Base-by-base conservation (phyloP, 2,329 filamentous ascomycete genomes). In the Aspergillus latus region DNA sequence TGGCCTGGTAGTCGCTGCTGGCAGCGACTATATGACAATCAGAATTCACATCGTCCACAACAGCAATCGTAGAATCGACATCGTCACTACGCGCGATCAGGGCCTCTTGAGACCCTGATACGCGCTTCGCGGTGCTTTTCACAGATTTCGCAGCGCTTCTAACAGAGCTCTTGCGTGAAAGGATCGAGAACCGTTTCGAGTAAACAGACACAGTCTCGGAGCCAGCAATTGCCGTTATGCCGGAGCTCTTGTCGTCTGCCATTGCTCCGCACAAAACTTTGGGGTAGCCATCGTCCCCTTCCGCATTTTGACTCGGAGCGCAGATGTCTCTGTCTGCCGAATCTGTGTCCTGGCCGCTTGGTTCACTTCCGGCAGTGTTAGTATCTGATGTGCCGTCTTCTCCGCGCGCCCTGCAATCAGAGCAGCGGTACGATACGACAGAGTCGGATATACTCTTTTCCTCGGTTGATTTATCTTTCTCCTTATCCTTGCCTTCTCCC, bases 141-240 rank as follows among this genome's bases (percentile, higher is more conserved):
- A 60, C 61, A 9, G 72, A 73, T 5, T 53, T 60, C 26, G 34
- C 51, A 9, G 60, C 61, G 48, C 51, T 68, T 10, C 56, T 62
- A 49, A 60, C 61, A 10, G 72, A 73, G 5, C 67, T 45, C 29
- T 61, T 62, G 45, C 62, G 67, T 48, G 67, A 56, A 13, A 68
- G 48, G n/a, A 72, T 66, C 56, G 70, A 68, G 36, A 73, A 44
- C 37, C 66, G 57, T 57, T 71, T 68, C 9, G 69, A 71, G 49
- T 66, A 61, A 52, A 65, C 54, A 42, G 71, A 62, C 21, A 62
- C 64, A 26, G 62, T 61, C 43, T 77, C 69, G 3, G 68, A 70
- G 34, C 72, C 69, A 60, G 78, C 63, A 66, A 76, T 67, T 32
- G 88, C 88, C 2, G 87, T 89, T 16, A 89, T 78, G 1, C 89